These are phyloP conservation scores for Rubia balearica DNA, from an alignment of 305 asterid species.

Conservation along the genomic window DNA sequence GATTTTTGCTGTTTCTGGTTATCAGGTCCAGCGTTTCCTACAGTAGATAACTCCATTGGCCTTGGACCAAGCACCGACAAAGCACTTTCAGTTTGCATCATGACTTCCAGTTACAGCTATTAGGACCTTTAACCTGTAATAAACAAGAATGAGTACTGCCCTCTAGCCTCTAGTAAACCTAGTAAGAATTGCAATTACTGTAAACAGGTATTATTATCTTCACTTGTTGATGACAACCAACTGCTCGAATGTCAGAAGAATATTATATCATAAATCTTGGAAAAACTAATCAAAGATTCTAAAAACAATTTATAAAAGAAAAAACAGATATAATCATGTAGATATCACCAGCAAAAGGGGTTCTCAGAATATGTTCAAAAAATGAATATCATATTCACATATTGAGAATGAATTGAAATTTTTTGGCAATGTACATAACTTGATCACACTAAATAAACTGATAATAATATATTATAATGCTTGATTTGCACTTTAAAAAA, in stretches of 20 bases:
- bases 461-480: not conserved
- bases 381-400: not conserved
- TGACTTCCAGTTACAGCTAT: conserved; percentile 20
- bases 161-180: not conserved
- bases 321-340: not conserved
- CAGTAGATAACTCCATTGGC: conserved; percentile 61
- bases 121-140: conserved; percentile 7
- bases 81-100: conserved; percentile 83
- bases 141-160: not conserved
- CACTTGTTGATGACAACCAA: not conserved
- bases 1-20: conserved; percentile 69
- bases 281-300: not conserved
- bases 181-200: not conserved
- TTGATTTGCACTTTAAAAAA: not conserved
- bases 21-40: conserved; percentile 36
- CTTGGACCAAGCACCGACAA: conserved; percentile 75
- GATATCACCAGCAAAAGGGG: not conserved
- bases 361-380: not conserved
- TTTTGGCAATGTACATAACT: not conserved
- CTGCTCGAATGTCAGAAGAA: not conserved
- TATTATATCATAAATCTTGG: not conserved
- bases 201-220: not conserved
- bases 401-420: not conserved
- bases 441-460: not conserved
- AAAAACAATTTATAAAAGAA: not conserved